A percentile compares a stretch with the other conserved stretches of the same genome.
These are phyloP conservation scores for Juglanconis oblonga DNA, from an alignment of 2,329 filamentous ascomycete genomes.

Conservation along the genomic window DNA sequence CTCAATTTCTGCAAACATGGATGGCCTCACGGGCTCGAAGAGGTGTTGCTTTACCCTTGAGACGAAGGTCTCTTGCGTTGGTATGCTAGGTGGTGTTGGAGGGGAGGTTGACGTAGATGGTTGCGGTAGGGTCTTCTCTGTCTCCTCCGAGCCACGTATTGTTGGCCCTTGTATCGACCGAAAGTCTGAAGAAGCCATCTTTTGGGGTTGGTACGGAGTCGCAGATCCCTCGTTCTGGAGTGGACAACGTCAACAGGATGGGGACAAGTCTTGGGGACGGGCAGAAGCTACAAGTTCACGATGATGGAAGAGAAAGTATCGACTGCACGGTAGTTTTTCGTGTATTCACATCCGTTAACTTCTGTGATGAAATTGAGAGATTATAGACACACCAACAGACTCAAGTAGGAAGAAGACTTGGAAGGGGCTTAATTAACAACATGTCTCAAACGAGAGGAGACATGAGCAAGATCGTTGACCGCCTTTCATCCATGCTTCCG, in stretches of 20 bases:
- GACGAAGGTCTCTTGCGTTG: constrained; percentile 3
- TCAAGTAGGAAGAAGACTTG: neutral
- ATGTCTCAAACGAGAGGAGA: neutral
- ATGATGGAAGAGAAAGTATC: neutral
- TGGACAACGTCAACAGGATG: too few species aligned
- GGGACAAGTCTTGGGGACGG: neutral
- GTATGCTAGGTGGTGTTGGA: neutral
- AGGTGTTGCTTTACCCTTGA: constrained; percentile 26
- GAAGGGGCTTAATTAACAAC: neutral
- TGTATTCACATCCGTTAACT: too few species aligned
- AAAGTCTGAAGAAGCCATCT: neutral
- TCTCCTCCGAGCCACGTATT: neutral
- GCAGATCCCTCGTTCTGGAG: too few species aligned
- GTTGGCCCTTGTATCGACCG: neutral
- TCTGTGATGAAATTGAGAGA: neutral
- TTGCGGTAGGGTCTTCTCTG: neutral
- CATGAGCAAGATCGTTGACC: neutral
- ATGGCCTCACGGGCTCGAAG: constrained; percentile 33
- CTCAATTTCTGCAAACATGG: constrained; percentile 42
- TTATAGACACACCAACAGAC: neutral
- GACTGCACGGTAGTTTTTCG: neutral
- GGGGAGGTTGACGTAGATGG: neutral
- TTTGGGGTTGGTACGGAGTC: neutral
- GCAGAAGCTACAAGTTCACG: neutral
- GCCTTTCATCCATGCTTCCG: neutral